These are phyloP conservation scores for Isochrysis galbana DNA, from an alignment of 78 protist species.

Conservation along the genomic window DNA sequence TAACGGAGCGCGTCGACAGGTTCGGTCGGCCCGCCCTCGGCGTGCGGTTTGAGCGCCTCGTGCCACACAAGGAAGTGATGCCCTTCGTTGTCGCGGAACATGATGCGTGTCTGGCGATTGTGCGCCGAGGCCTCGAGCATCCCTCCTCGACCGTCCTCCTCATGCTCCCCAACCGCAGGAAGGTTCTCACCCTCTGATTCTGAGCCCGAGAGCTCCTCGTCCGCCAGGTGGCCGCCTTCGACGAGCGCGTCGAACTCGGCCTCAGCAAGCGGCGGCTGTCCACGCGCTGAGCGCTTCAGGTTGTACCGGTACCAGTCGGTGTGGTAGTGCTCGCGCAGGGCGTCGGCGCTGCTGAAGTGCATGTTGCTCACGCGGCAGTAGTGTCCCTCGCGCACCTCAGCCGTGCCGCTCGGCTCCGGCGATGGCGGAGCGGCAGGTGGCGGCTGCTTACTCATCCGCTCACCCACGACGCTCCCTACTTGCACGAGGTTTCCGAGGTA, in stretches of 20 bases:
- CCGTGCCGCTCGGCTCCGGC: too few species aligned
- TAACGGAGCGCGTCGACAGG: not conserved
- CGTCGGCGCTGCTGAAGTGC: not conserved
- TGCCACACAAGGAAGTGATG: not conserved
- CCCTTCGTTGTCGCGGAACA: not conserved
- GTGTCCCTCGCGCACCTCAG: not conserved
- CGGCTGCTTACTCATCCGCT: too few species aligned
- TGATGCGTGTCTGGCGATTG: not conserved
- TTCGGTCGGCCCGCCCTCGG: not conserved
- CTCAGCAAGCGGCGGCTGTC: not conserved
- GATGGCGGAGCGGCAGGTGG: too few species aligned
- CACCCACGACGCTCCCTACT: too few species aligned
- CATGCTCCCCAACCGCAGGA: not conserved
- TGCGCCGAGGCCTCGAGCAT: not conserved
- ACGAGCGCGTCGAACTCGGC: not conserved
- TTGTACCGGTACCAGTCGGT: conserved; percentile 23
- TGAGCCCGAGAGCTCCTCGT: not conserved
- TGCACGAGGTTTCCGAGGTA: too few species aligned
- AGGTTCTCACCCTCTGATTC: not conserved
- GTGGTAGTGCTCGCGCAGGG: not conserved
- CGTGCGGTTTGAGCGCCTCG: not conserved
- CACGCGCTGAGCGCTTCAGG: not conserved
- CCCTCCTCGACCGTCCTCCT: not conserved
- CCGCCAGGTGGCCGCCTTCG: not conserved
- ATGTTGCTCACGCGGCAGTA: not conserved